Evolutionary conservation across 352 stramenopile species (phyloP).

Genomic region (Halophytophthora polymorphica): DNA sequence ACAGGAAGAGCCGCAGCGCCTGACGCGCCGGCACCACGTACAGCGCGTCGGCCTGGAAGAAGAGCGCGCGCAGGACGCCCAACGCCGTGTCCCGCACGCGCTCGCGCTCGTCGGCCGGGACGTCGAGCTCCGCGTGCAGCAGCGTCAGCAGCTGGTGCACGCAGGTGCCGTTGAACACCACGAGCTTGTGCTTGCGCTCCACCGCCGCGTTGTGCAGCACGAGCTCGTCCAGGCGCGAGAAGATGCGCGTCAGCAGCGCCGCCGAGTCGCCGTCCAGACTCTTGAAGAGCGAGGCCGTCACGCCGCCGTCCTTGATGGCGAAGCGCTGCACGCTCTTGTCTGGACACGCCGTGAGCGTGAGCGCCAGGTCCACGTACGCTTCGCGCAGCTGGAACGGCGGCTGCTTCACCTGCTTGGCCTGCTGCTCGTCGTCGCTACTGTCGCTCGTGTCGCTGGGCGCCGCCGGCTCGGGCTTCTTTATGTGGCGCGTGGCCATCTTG

Average conservation of each 20-base stretch:
- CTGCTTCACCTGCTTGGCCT: conserved; percentile 12
- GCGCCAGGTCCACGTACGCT: conserved; percentile 62
- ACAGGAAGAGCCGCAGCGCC: conserved; percentile 41
- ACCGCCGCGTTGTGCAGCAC: conserved; percentile 56
- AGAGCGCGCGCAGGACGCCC: conserved; percentile 46
- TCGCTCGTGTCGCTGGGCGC: conserved; percentile 1
- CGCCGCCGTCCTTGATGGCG: conserved; percentile 65
- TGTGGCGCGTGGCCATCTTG: conserved; percentile 53
- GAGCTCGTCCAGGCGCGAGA: conserved; percentile 33
- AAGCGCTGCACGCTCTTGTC: conserved; percentile 83
- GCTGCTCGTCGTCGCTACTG: conserved; percentile 6
- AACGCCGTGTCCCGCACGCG: conserved; percentile 33
- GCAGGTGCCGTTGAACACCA: conserved; percentile 57
- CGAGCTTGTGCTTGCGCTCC: conserved; percentile 53
- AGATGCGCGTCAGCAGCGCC: conserved; percentile 49
- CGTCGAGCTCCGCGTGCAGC: conserved; percentile 52
- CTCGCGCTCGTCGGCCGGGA: conserved; percentile 3
- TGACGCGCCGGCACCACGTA: conserved; percentile 48
- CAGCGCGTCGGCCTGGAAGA: conserved; percentile 54
- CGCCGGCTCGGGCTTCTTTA: conserved; percentile 46
- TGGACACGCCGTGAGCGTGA: conserved; percentile 51
- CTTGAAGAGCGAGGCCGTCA: conserved; percentile 70
- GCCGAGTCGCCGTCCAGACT: conserved; percentile 68
- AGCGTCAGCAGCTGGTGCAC: conserved; percentile 70
- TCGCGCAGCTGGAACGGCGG: conserved; percentile 59